These are phyloP conservation scores for Phytophthora pisi DNA, from an alignment of 352 stramenopile genomes.

Conservation along the genomic window DNA sequence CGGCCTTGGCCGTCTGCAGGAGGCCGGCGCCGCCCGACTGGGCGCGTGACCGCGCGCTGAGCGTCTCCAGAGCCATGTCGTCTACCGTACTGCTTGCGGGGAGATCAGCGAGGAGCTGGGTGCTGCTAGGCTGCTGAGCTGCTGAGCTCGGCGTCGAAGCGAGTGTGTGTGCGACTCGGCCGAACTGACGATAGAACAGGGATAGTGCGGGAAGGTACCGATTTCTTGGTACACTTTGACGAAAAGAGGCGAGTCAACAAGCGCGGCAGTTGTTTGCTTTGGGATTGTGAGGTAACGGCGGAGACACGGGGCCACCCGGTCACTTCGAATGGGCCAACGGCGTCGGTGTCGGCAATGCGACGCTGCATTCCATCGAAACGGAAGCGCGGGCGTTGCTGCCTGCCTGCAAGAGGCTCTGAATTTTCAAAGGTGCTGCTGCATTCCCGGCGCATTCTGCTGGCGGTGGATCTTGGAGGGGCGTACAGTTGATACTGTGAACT, in stretches of 20 bases:
- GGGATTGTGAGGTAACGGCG: too few relatives aligned
- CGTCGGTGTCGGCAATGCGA: too few relatives aligned
- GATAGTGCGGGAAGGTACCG: conserved; percentile 25
- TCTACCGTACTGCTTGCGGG: conserved; percentile 2
- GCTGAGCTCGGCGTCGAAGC: not conserved
- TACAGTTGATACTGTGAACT: too few relatives aligned
- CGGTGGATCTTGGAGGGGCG: too few relatives aligned
- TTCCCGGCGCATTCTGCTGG: too few relatives aligned
- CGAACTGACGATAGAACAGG: conserved; percentile 21
- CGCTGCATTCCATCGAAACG: too few relatives aligned
- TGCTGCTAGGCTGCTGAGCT: conserved; percentile 6
- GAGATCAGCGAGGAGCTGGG: conserved; percentile 2
- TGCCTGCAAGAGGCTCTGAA: too few relatives aligned
- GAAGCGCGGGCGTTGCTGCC: too few relatives aligned
- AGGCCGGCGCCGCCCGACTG: conserved; percentile 22
- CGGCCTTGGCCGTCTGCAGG: conserved; percentile 18
- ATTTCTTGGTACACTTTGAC: conserved; percentile 9
- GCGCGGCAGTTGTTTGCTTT: too few relatives aligned
- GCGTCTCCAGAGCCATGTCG: conserved; percentile 31
- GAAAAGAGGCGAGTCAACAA: conserved; percentile 12
- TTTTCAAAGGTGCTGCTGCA: too few relatives aligned
- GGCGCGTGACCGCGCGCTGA: conserved; percentile 25
- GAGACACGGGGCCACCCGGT: too few relatives aligned
- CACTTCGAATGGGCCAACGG: too few relatives aligned
- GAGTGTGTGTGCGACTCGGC: conserved; percentile 5